Percentiles rank a stretch among this genome's conserved stretches.
These are phyloP conservation scores for Euphorbia celastroides DNA, from an alignment of 441 rosid genomes.

Conservation along the genomic window DNA sequence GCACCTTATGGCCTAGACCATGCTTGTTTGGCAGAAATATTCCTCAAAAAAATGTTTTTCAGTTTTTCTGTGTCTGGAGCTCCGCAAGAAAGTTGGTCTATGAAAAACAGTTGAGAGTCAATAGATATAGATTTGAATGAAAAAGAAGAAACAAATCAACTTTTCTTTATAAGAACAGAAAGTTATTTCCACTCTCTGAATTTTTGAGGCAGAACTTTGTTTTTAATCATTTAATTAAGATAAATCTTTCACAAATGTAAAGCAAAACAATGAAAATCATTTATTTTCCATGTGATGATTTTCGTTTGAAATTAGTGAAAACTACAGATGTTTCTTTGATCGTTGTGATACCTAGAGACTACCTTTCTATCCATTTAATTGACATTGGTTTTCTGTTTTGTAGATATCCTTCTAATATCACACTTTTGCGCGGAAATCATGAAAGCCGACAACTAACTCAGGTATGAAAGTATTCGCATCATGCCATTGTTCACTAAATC, in stretches of 20 bases:
- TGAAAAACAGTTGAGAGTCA: too few relatives aligned
- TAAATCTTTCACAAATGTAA: neutral
- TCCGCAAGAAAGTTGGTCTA: too few relatives aligned
- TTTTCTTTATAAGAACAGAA: too few relatives aligned
- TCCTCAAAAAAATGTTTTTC: too few relatives aligned
- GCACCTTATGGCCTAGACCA: too few relatives aligned
- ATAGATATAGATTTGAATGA: too few relatives aligned
- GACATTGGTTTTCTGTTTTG: conserved; percentile 13
- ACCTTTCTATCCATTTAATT: neutral
- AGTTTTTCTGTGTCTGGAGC: too few relatives aligned
- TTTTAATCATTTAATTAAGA: neutral
- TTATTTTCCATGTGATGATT: neutral
- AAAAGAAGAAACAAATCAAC: too few relatives aligned
- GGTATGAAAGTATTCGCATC: conserved; percentile 36
- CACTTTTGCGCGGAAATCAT: conserved; percentile 98
- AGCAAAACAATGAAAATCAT: neutral
- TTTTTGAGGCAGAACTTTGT: neutral
- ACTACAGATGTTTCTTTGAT: too few relatives aligned
- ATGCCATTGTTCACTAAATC: neutral
- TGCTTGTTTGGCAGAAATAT: too few relatives aligned
- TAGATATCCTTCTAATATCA: conserved; percentile 94
- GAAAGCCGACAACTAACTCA: conserved; percentile 99
- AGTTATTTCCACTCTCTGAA: too few relatives aligned
- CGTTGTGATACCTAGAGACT: neutral
- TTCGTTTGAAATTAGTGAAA: too few relatives aligned